Conservation (phyloP, 225 moss, liverwort and hornwort genomes). For the Climacium dendroides region DNA sequence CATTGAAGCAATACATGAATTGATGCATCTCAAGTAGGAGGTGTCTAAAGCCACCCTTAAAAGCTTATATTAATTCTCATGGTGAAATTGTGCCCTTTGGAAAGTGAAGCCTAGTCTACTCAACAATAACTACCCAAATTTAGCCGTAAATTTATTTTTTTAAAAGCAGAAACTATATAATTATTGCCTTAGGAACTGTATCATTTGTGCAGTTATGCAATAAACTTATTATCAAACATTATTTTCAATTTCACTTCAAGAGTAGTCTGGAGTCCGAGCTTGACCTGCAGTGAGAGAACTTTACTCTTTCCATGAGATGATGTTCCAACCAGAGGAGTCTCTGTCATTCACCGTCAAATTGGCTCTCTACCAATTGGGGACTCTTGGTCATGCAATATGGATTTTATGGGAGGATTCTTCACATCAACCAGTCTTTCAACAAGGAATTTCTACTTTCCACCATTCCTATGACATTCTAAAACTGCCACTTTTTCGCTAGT, state of each 20-base stretch:
- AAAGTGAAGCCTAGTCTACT: neutral
- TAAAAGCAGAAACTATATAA: neutral
- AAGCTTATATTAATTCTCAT: neutral
- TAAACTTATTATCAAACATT: neutral
- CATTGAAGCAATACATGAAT: no score
- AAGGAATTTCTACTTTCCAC: no score
- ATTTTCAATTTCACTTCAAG: neutral
- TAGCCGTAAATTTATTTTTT: neutral
- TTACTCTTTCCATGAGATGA: neutral
- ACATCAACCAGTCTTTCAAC: no score
- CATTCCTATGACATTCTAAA: neutral
- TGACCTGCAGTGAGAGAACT: neutral
- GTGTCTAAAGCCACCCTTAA: no score
- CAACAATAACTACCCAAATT: neutral
- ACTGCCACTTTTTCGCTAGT: no score
- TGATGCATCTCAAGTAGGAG: no score
- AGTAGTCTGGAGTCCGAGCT: neutral
- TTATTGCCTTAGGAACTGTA: no score
- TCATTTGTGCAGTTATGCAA: no score
- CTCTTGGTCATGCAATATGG: neutral
- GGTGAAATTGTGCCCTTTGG: neutral
- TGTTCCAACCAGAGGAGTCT: neutral
- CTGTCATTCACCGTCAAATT: neutral
- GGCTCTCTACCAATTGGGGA: neutral
- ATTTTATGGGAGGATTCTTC: no score